Evolutionary conservation across 2,329 filamentous ascomycete species (phyloP), one percentile per base, ranked within the genome.

Genomic region (Sclerotinia trifoliorum): DNA sequence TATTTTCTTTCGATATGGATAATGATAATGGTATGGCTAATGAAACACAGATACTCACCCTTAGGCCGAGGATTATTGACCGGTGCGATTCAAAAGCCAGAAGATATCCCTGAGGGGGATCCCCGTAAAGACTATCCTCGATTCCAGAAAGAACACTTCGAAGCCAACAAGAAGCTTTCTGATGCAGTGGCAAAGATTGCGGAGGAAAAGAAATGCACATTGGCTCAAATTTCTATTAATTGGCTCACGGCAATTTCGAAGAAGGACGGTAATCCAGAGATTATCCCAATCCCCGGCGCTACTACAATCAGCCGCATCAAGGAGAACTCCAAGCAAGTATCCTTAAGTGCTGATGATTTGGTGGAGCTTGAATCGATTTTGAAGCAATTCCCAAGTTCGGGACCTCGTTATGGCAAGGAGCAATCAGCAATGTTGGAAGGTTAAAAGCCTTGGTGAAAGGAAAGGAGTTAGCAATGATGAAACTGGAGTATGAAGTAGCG

Each of bases 271-370:
- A 76, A 74, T 19, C 74, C 75, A 24, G 72, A 73, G 48, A 84
- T 90, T 70, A 84, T 91, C 63, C 88, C 88, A 7, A 90, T 91
- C 70, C 89, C 89, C 0, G 89, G 89, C 3, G 85, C 88, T 11
- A 86, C 85, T 0, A 86, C 82, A 5, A 80, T 79, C 13, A 81
- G 79, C 49, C 81, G 88, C 29, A 82, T 90, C 15, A 73, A 80
- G n/a, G 88, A 91, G 80, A 91, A 91, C 72, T 78, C 81, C 44
- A 82, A 80, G 69, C 71, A 80, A 48, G 79, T 87, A 6, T 78
- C 82, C 1, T 75, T 89, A 57, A 82, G 79, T 1, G 79, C 82
- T 2, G 80, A 80, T 5, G 86, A 88, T 71, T 75, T 86, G 76
- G 75, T 74, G 7, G 80, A 82, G 71, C 83, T 88, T 62, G 83